phyloP scores from a whole-genome alignment of 768 basidiomycete species.

The Tylopilus felleus region DNA sequence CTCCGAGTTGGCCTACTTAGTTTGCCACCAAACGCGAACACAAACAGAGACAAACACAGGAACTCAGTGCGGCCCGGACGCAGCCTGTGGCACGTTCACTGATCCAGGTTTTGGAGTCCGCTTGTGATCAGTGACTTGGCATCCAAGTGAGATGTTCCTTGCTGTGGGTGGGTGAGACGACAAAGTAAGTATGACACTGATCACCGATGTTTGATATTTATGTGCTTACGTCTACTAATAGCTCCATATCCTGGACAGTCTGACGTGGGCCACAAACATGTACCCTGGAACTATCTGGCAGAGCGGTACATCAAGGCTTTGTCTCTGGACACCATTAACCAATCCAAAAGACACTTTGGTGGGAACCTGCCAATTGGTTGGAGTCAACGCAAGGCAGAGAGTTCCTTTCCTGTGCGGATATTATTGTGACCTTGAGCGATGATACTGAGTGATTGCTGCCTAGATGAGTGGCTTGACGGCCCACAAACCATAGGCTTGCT shows the following conservation, averaged over 20 bases:
- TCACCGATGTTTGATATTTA: not conserved
- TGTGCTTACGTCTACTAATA: constrained; percentile 29
- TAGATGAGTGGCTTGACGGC: constrained; percentile 65
- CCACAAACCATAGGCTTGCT: constrained; percentile 49
- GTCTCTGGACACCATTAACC: not conserved
- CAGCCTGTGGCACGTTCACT: constrained; percentile 65
- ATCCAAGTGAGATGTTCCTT: constrained; percentile 79
- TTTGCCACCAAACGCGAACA: no score
- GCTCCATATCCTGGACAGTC: constrained; percentile 72
- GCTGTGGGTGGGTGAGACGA: constrained; percentile 89
- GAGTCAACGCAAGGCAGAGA: constrained; percentile 81
- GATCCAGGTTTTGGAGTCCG: constrained; percentile 87
- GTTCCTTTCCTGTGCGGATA: constrained; percentile 73
- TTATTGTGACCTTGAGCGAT: not conserved
- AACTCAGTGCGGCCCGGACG: no score
- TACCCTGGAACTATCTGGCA: constrained; percentile 58
- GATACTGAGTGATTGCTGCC: not conserved
- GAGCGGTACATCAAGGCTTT: constrained; percentile 47
- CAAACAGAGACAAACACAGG: no score
- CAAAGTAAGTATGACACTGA: constrained; percentile 46
- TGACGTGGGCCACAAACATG: constrained; percentile 71
- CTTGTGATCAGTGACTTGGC: constrained; percentile 75
- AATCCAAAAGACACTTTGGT: constrained; percentile 66
- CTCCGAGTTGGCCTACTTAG: no score
- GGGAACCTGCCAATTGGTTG: constrained; percentile 82